Evolutionary conservation across 129 eudicot genomes (phyloP), one percentile per base, ranked within the genome.

Genomic region (Flaveria bidentis): DNA sequence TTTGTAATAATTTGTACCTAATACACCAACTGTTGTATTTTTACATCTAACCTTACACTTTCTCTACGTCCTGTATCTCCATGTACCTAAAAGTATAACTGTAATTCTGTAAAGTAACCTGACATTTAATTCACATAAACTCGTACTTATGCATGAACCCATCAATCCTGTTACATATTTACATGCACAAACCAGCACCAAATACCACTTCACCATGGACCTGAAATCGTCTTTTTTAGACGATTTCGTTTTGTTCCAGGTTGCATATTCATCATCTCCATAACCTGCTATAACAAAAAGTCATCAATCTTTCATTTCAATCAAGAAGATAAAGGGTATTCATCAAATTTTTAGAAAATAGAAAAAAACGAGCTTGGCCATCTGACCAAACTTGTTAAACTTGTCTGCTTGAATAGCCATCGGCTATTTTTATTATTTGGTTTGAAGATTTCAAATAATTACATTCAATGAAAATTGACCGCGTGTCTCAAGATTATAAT

Each of bases 171-270:
- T 50, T 51, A 63, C 46, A 79, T 73, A 80, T 80, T 3, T 80
- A 46, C 62, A 80, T 18, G 39, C 68, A 63, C 9, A 70, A 11
- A 71, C 50, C n/a, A 30, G 33, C 63, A 61, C 72, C 61, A 33
- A 69, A 49, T 51, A 75, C 18, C 18, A 20, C 44, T 77, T 93
- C 80, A 94, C 97, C 99, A 94, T 9, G 96, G 97, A 23, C 96
- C 96, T 1, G 99, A 89, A 76, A 69, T 85, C 66, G 96, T 86
- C 83, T 96, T 85, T 52, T 91, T 91, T 73, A 94, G 49, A 81
- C 94, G 76, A 52, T 69, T 86, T 39, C 87, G 79, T 81, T 89
- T 91, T 7, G 75, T 63, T 60, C 90, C 93, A 6, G 78, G 78
- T 81, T 84, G 83, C 83, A 14, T 72, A 25, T 84, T 85, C 87